phyloP scores from a whole-genome alignment of 805 yeast genomes.

The Dipodascopsis tothii region DNA sequence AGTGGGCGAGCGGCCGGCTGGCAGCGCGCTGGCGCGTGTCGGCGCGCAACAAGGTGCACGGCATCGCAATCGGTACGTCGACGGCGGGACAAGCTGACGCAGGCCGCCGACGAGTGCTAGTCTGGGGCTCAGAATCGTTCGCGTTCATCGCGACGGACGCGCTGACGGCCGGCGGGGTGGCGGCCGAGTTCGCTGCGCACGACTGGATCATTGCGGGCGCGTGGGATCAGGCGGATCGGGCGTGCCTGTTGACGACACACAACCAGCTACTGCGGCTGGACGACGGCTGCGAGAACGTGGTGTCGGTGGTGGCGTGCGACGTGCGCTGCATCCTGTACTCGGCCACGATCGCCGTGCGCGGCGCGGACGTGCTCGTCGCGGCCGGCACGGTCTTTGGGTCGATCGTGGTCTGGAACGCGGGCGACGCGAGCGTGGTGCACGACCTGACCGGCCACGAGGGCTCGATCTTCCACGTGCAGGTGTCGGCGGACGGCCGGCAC shows the following conservation, averaged over 20 bases:
- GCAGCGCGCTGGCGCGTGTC: constrained; percentile 44
- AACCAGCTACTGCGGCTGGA: constrained; percentile 49
- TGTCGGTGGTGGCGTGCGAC: constrained; percentile 21
- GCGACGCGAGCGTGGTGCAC: constrained; percentile 39
- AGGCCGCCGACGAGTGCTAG: constrained; percentile 32
- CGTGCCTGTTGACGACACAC: constrained; percentile 69
- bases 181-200: constrained; percentile 35
- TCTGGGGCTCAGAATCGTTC: constrained; percentile 71
- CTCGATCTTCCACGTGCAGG: constrained; percentile 72
- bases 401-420: constrained; percentile 66
- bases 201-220: constrained; percentile 76
- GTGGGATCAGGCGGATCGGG: constrained; percentile 37
- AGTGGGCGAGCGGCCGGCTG: constrained; percentile 36
- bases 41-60: constrained; percentile 72
- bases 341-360: constrained; percentile 54
- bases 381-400: constrained; percentile 95
- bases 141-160: constrained; percentile 36
- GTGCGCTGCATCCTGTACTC: constrained; percentile 59
- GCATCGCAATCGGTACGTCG: constrained; percentile 40
- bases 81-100: constrained; percentile 12
- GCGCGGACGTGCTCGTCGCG: constrained; percentile 47
- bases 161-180: constrained; percentile 25
- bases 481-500: constrained; percentile 48
- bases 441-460: constrained; percentile 77
- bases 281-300: constrained; percentile 14